Evolutionary conservation across 495 filamentous ascomycete species (phyloP), one percentile per base, ranked within the genome.

Genomic region (Diplogelasinospora grovesii): DNA sequence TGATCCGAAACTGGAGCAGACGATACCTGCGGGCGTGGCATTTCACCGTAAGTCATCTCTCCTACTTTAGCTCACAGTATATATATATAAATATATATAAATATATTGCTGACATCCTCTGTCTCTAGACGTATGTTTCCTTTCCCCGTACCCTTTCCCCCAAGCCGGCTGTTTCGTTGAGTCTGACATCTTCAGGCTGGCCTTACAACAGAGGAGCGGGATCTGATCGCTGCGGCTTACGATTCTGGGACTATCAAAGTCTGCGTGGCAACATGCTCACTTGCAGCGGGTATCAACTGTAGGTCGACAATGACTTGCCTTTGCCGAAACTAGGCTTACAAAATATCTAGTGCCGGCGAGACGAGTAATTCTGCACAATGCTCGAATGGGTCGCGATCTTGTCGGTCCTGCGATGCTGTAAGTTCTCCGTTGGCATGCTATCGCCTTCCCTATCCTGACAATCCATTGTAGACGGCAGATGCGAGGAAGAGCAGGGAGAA

Each of bases 211-310:
- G 86, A 92, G 61, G 86, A 92, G 58, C 74, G 85, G 22, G 85
- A 89, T 36, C 59, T 87, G 14, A 73, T 89, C 34, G 80, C 82
- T 3, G 70, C 70, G 24, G 81, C 83, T 8, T 92, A 89, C 48
- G 83, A 89, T 51, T 61, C 66, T 22, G 83, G 86, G 1, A 61
- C 72, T 3, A 47, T 92, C 21, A 85, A 78, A 48, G 77, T 87
- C 1, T 79, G 88, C 24, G 82, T 86, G 11, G 86, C 86, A 14
- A 92, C 86, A 10, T 87, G 84, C 43, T 87, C 82, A 46, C 77
- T 92, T 41, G 85, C 86, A n/a, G 85, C 86, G 26, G 86, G 86
- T 9, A 84, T 92, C 29, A 92, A 92, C 60, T 67, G 86, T 28
- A 19, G 29, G 46, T 35, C 21, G 10, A 16, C n/a, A 16, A 5